phyloP scores from a whole-genome alignment of 768 basidiomycete genomes.

The Tulasnella sp. region DNA sequence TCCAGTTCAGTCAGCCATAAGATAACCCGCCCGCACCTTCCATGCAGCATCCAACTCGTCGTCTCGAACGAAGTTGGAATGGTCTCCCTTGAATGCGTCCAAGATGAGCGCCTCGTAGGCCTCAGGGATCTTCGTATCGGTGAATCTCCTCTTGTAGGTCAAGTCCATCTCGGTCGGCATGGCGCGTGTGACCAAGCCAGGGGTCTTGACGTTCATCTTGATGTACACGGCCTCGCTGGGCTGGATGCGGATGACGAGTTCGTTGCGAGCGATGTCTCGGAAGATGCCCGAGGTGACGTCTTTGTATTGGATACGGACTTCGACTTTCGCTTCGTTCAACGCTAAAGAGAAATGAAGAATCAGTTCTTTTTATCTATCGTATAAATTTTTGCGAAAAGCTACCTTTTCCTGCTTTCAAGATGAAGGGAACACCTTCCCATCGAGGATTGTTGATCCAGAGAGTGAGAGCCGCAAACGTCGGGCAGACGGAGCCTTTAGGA shows the following conservation, averaged over 20 bases:
- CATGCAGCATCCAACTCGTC: constrained; percentile 97
- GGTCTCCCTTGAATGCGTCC: constrained; percentile 95
- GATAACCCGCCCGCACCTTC: constrained; percentile 60
- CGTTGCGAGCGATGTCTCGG: constrained; percentile 92
- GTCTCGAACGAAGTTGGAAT: constrained; percentile 97
- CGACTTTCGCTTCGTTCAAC: constrained; percentile 97
- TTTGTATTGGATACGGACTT: constrained; percentile 96
- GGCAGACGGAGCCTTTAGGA: constrained; percentile 85
- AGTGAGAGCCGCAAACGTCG: constrained; percentile 88
- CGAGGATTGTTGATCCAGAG: constrained; percentile 91
- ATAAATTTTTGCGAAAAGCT: too few relatives aligned
- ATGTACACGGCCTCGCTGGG: constrained; percentile 95
- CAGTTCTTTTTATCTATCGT: too few relatives aligned
- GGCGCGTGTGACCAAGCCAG: constrained; percentile 83
- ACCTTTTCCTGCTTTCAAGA: constrained; percentile 98
- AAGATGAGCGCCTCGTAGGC: constrained; percentile 94
- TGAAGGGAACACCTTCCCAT: constrained; percentile 99
- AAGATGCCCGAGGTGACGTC: constrained; percentile 97
- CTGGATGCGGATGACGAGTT: constrained; percentile 95
- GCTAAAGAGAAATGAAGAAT: constrained; percentile 41
- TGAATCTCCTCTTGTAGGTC: constrained; percentile 94
- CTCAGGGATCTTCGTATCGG: constrained; percentile 88
- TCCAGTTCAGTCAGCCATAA: not conserved
- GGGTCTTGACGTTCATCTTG: constrained; percentile 93
- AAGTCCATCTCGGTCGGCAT: constrained; percentile 97